Conservation (phyloP, 345 rosid species). For the Lagerstroemia speciosa region DNA sequence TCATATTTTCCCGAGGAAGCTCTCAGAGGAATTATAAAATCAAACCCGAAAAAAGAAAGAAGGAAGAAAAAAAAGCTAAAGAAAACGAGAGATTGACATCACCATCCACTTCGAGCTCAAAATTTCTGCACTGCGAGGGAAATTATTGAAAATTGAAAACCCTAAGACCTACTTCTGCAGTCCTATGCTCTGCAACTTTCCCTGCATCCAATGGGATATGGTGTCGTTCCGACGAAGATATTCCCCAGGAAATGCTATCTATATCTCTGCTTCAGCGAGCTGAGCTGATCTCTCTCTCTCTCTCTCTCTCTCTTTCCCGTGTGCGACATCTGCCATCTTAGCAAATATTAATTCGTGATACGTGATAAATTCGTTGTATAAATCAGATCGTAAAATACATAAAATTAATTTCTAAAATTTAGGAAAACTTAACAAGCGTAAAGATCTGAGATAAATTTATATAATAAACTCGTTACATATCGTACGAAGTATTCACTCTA, state of each 20-base stretch:
- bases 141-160: neutral
- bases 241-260: neutral
- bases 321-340: too few relatives aligned
- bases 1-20: constrained; percentile 9
- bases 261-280: neutral
- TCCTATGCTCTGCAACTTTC: neutral
- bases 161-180: neutral
- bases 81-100: constrained; percentile 11
- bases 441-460: too few relatives aligned
- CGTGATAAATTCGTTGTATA: too few relatives aligned
- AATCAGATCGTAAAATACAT: too few relatives aligned
- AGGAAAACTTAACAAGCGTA: too few relatives aligned
- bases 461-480: too few relatives aligned
- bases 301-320: neutral
- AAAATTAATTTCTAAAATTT: too few relatives aligned
- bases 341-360: too few relatives aligned
- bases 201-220: constrained; percentile 1
- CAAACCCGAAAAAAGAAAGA: neutral
- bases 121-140: neutral
- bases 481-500: too few relatives aligned
- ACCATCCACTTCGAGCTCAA: constrained; percentile 13
- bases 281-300: too few relatives aligned
- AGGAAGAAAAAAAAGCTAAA: neutral
- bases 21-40: constrained; percentile 6
- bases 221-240: constrained; percentile 10